Evolutionary conservation across 768 basidiomycete species (phyloP), one percentile per base, ranked within the genome.

Genomic region (Macrocybe gigantea): DNA sequence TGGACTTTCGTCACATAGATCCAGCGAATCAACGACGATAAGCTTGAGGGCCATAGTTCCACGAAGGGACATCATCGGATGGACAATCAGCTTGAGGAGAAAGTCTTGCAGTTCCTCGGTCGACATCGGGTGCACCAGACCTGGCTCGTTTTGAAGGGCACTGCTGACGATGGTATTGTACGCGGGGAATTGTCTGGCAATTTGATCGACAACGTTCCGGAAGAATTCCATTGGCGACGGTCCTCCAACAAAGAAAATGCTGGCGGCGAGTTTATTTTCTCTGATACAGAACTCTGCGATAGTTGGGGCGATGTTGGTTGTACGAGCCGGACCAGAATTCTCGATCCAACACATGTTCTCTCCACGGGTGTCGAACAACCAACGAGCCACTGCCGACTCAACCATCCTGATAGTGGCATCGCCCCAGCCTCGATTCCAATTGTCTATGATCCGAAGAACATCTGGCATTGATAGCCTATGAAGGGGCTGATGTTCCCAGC

Each of bases 261-360:
- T 56, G 1, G 52, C 49, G 14, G 55, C 55, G 33, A 56, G 49
- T 32, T 48, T 43, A 13, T 48, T 48, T 33, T 56, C 55, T 38
- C 44, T 50, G 3, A 45, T 44, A 45, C 55, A 56, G 32, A 56
- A 44, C 29, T 56, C 50, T 13, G 55, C 51, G 30, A 56, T 41
- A 13, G 39, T 37, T 31, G 52, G 48, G 5, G 47, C 47, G 11
- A 56, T 49, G 39, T 53, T 51, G 2, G 49, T 56, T 6, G 53
- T 55, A 30, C 45, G 50, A 9, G 50, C 53, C 11, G 2, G 43
- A 33, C 50, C 46, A 7, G 48, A 49, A 37, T 55, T 55, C 43
- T 55, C 50, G 3, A 55, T 39, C 53, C 53, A 55, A 34, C 53
- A 55, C 34, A 55, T 44, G 32, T 54, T 41, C 12, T 54, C 36